Conservation (phyloP, 176 grass and related monocot species). For the Cenchrus purpureus region DNA sequence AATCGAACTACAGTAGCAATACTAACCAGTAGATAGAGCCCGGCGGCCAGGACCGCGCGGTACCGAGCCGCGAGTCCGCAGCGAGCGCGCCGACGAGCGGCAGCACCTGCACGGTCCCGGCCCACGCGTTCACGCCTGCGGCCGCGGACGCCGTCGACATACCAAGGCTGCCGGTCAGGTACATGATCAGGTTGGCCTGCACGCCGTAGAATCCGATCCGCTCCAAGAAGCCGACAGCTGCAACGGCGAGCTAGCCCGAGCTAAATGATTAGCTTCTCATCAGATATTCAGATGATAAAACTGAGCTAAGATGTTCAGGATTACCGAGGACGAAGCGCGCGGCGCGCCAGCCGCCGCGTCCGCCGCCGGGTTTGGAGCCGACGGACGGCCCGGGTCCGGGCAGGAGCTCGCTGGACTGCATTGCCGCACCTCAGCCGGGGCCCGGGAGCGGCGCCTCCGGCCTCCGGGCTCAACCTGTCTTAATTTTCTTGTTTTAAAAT, state of each 20-base stretch:
- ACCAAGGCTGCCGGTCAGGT: slow-evolving; percentile 65
- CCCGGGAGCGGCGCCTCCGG: neutral
- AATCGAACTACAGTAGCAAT: neutral
- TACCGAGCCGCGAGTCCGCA: slow-evolving; percentile 4
- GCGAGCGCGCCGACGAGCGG: slow-evolving; percentile 65
- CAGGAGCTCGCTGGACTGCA: slow-evolving; percentile 25
- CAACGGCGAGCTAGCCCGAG: neutral
- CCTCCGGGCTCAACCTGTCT: neutral
- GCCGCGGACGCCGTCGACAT: slow-evolving; percentile 58
- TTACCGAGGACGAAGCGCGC: slow-evolving; percentile 69
- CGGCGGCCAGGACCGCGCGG: no score
- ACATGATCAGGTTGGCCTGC: neutral
- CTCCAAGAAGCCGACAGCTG: slow-evolving; percentile 63
- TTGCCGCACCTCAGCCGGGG: neutral
- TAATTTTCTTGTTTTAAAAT: no score
- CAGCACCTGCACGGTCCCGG: slow-evolving; percentile 47
- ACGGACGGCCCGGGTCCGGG: neutral
- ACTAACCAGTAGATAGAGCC: slow-evolving; percentile 58
- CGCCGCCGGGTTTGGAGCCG: slow-evolving; percentile 27
- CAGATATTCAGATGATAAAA: neutral
- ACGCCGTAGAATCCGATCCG: slow-evolving; percentile 61
- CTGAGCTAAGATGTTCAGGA: neutral
- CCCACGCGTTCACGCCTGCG: slow-evolving; percentile 43
- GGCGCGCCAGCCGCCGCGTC: slow-evolving; percentile 54
- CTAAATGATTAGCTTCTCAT: neutral